These are phyloP conservation scores for Ganoderma lingzhi DNA, from an alignment of 1,284 basidiomycete species.

Conservation along the genomic window DNA sequence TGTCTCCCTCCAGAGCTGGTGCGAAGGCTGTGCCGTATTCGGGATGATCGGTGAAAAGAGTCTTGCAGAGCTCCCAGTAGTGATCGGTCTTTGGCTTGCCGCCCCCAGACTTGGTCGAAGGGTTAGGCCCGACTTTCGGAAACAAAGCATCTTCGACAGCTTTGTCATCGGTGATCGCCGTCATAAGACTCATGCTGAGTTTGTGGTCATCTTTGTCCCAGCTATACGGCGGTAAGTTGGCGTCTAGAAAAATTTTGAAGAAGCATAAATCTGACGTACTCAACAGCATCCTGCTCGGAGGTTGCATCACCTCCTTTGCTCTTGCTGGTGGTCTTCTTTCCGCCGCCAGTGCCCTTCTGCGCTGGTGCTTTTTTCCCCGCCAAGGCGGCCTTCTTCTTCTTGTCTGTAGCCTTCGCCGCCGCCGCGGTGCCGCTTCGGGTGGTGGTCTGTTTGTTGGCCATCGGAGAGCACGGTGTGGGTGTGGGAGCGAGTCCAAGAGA, in stretches of 20 bases:
- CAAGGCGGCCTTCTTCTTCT: background rate
- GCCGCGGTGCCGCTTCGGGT: too few relatives aligned
- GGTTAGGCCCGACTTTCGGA: background rate
- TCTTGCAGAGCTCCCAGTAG: conserved; percentile 1
- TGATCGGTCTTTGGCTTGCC: background rate
- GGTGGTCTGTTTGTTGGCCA: too few relatives aligned
- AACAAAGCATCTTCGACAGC: background rate
- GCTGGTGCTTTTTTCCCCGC: background rate
- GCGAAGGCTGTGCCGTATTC: background rate
- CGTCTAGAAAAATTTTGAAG: background rate
- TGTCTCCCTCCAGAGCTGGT: background rate
- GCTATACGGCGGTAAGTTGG: background rate
- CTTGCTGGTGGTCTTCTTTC: background rate
- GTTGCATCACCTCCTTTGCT: background rate
- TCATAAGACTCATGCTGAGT: background rate
- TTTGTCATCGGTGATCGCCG: background rate
- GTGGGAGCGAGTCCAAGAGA: too few relatives aligned
- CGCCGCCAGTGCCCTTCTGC: background rate
- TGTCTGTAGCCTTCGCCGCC: too few relatives aligned
- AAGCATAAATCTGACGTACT: background rate
- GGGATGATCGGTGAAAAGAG: background rate
- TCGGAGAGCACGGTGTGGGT: too few relatives aligned
- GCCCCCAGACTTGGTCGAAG: background rate
- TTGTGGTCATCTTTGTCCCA: background rate
- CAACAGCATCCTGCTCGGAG: background rate